Evolutionary conservation across 108 stramenopile genomes (phyloP).

Genomic region (Cylindrotheca fusiformis): DNA sequence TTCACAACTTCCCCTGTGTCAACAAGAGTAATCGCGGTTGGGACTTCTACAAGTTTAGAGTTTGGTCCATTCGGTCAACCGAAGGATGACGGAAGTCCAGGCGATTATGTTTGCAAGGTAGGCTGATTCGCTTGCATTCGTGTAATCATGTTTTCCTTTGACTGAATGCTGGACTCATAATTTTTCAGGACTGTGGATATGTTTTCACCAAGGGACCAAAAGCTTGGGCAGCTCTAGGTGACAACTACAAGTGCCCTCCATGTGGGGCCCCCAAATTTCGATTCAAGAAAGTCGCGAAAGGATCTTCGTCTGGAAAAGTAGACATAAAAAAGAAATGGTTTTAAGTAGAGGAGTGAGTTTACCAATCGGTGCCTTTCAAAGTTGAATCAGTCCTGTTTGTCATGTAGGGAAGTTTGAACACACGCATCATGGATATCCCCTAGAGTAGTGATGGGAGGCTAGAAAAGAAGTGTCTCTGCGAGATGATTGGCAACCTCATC

Average conservation of each 20-base stretch:
- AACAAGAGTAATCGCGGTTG: no score
- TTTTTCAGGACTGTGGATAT: conserved; percentile 72
- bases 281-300: conserved; percentile 89
- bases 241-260: conserved; percentile 69
- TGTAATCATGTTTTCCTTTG: no score
- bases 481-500: no score
- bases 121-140: not conserved
- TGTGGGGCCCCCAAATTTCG: conserved; percentile 77
- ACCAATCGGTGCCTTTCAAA: no score
- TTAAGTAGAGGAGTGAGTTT: no score
- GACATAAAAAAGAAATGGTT: conserved; percentile 80
- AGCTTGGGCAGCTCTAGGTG: conserved; percentile 68
- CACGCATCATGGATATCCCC: no score
- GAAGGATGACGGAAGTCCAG: conserved; percentile 78
- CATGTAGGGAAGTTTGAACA: no score
- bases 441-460: no score
- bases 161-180: not conserved
- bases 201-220: conserved; percentile 87
- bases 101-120: conserved; percentile 78
- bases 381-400: no score
- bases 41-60: not conserved
- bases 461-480: no score
- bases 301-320: conserved; percentile 57
- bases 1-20: no score
- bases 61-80: conserved; percentile 53